Evolutionary conservation across 139 green algal genomes (phyloP), one percentile per base, ranked within the genome.

Genomic region (Tetradesmus lagerheimii): DNA sequence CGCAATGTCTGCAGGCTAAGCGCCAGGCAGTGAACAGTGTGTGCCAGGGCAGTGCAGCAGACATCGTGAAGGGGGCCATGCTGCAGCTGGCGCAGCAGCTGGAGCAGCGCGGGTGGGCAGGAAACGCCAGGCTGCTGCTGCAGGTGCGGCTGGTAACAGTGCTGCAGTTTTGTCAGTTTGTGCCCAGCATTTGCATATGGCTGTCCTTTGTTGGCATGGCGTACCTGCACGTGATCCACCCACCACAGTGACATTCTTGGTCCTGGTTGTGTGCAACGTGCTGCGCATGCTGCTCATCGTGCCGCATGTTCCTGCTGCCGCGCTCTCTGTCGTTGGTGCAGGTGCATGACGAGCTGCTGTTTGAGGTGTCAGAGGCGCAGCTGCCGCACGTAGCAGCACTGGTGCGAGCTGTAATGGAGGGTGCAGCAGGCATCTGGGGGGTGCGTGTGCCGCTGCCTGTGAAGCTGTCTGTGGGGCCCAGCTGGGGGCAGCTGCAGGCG

Each of bases 311-410:
- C 47, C 47, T 62, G 47, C 47, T 62, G 47, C 47, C 18, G 20
- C 47, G 12, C 47, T 62, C 20, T 20, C 3, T 86, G n/a, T 15
- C 47, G 92, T 39, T 34, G 29, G 53, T 29, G 38, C 94, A 98
- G 93, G 94, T 99, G 35, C 97, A 99, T 78, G 97, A 99, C 80
- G 97, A 99, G 93, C 92, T 99, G 67, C 64, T 99, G 83, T 95
- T 98, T 76, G 96, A 98, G 91, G 94, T 98, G 77, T 53, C 85
- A 5, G 64, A 50, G 16, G 79, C 38, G 8, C 27, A 41, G 29
- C 66, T 97, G 62, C 50, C 91, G 23, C 45, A 86, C 15, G 92
- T 93, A 45, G 93, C 91, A 0, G 11, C 37, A 0, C 41, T 95
- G 18, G 91, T 98, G 29, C 87, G 85, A 18, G 2, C n/a, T 0